phyloP scores from a whole-genome alignment of 164 flowering plant genomes.

The Magnolia changhungtana region DNA sequence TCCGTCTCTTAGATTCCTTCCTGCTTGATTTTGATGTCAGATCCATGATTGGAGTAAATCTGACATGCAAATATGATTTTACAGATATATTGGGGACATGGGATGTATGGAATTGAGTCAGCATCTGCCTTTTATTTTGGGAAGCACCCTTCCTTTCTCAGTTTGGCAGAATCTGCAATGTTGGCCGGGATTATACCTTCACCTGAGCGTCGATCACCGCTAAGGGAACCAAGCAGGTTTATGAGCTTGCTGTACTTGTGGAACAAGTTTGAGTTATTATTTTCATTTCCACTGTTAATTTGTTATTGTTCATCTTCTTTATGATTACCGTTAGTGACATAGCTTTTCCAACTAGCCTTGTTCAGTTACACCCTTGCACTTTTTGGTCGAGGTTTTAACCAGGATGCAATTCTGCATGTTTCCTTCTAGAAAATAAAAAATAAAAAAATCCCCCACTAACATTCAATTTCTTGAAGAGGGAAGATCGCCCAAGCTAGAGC shows the following conservation, averaged over 20 bases:
- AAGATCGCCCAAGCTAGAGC: slow-evolving; percentile 45
- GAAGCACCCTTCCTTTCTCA: slow-evolving; percentile 39
- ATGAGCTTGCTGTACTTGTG: too few relatives aligned
- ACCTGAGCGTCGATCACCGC: slow-evolving; percentile 47
- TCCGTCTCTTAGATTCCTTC: not conserved
- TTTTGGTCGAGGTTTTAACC: not conserved
- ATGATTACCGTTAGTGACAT: too few relatives aligned
- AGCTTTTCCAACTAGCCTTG: too few relatives aligned
- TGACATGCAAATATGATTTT: slow-evolving; percentile 7
- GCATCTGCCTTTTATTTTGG: slow-evolving; percentile 48
- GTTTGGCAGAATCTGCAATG: slow-evolving; percentile 46
- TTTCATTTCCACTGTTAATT: not conserved
- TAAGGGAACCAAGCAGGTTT: slow-evolving; percentile 40
- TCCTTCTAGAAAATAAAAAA: not conserved
- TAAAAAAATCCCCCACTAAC: not conserved
- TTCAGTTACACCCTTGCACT: not conserved
- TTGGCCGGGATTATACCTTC: slow-evolving; percentile 50
- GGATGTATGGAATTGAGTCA: slow-evolving; percentile 44
- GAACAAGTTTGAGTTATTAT: too few relatives aligned
- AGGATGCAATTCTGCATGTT: not conserved
- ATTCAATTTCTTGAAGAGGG: slow-evolving; percentile 28
- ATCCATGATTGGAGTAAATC: not conserved
- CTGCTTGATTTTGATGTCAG: not conserved
- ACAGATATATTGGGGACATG: slow-evolving; percentile 54
- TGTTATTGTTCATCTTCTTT: not conserved